Evolutionary conservation across 495 filamentous ascomycete species (phyloP), one percentile per base, ranked within the genome.

Genomic region (Annulohypoxylon nitens): DNA sequence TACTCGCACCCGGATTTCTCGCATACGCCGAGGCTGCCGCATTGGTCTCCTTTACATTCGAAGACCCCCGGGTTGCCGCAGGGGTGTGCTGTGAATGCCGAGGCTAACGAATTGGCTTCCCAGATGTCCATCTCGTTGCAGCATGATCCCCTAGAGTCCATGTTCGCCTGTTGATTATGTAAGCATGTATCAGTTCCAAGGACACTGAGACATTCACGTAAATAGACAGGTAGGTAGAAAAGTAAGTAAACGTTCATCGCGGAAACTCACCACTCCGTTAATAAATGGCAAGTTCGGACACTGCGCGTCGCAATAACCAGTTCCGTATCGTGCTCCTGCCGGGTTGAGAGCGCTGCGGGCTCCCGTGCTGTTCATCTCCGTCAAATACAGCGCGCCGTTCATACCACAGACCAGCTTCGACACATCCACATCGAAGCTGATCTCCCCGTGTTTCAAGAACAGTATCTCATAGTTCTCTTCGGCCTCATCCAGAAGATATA

Each of bases 221-320:
- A 14, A 20, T 25, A 9, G 5, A 43, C 7, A 41, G 57, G n/a
- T 41, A 10, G 12, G 30, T 14, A 54, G 33, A 54, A 61, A 36
- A 6, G 30, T 26, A 18, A 62, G 25, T 7, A 41, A 64, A 18
- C 34, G 23, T 63, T 11, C 5, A n/a, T n/a, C 14, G 53, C 41
- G 41, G 11, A 51, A 51, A 76, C 77, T 55, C 61, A 86, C 83
- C 78, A 86, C 76, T n/a, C 90, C 91, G 71, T 91, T 85, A 79
- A 92, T 91, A 81, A 93, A 93, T 70, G 88, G 89, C 61, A 90
- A 75, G 12, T 82, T 82, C 0, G 88, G 87, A 73, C 91, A 93
- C 78, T 93, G 91, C 11, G 90, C 88, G 78, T 93, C 91, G 71
- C 91, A 93, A 78, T 93, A 93, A 0, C 91, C 91, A 0, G 91